phyloP scores from a whole-genome alignment of 2,329 filamentous ascomycete species.

The Claviceps monticola region DNA sequence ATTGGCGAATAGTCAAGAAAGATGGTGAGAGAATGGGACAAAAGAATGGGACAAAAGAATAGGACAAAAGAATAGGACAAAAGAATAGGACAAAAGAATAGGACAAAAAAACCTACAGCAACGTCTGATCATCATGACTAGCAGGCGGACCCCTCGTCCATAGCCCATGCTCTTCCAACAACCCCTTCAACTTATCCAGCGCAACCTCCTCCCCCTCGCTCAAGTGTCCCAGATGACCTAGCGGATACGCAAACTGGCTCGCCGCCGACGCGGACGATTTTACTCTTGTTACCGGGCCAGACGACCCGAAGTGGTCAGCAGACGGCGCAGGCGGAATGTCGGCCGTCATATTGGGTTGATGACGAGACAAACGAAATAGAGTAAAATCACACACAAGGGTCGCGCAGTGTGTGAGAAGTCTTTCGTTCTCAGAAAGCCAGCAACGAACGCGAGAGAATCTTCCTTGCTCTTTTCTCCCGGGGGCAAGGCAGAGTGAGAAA shows the following conservation, averaged over 20 bases:
- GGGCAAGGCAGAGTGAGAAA: no score
- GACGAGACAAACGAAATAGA: no score
- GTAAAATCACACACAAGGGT: not conserved
- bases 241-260: constrained; percentile 44
- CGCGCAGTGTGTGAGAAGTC: no score
- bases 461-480: not conserved
- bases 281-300: constrained; percentile 13
- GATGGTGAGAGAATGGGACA: not conserved
- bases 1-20: not conserved
- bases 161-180: constrained; percentile 50
- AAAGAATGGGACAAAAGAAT: constrained; percentile 6
- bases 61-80: not conserved
- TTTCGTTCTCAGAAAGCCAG: not conserved
- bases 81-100: not conserved
- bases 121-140: constrained; percentile 59
- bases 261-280: constrained; percentile 16
- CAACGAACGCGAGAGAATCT: not conserved
- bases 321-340: constrained; percentile 9
- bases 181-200: constrained; percentile 56
- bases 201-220: constrained; percentile 52
- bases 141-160: constrained; percentile 42
- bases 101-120: constrained; percentile 41
- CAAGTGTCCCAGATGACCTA: constrained; percentile 71
- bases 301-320: constrained; percentile 5
- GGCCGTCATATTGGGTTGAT: constrained; percentile 12